A percentile compares a stretch with the other conserved stretches of the same genome.
These are phyloP conservation scores for Torulaspora gathmanii DNA, from an alignment of 805 yeast genomes.

Conservation along the genomic window DNA sequence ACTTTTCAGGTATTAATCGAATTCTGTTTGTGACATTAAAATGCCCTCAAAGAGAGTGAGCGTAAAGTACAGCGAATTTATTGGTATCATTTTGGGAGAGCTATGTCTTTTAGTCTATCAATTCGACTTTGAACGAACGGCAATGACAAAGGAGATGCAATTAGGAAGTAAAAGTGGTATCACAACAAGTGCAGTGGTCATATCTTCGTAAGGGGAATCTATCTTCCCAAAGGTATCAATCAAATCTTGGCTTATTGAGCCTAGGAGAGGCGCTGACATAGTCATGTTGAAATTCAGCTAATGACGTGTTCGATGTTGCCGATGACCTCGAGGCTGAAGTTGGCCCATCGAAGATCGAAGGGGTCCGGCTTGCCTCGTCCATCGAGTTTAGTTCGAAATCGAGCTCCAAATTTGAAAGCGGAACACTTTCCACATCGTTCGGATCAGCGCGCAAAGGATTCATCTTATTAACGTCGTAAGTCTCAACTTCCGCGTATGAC, in stretches of 20 bases:
- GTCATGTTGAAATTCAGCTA: conserved; percentile 21
- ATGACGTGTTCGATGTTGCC: conserved; percentile 36
- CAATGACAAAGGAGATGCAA: not conserved
- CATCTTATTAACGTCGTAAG: conserved; percentile 29
- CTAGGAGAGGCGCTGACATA: conserved; percentile 19
- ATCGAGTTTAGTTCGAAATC: conserved; percentile 28
- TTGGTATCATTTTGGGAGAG: not conserved
- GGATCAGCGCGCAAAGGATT: conserved; percentile 37
- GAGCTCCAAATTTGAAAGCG: conserved; percentile 23
- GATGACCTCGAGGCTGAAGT: conserved; percentile 34
- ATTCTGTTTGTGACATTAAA: not conserved
- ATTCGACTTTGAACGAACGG: conserved; percentile 1
- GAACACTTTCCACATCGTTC: conserved; percentile 34
- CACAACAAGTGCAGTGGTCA: conserved; percentile 2
- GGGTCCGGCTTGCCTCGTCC: conserved; percentile 20
- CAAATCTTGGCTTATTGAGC: conserved; percentile 21
- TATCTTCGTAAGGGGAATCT: conserved; percentile 1
- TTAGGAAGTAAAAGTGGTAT: not conserved
- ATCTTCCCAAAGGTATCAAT: conserved; percentile 7
- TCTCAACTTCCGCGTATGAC: conserved; percentile 49
- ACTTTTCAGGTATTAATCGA: not conserved
- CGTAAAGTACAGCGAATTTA: not conserved
- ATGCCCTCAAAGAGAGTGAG: too few relatives aligned
- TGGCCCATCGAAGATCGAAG: conserved; percentile 34
- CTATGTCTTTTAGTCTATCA: conserved; percentile 1